These are phyloP conservation scores for Friedmanniomyces endolithicus DNA, from an alignment of 495 filamentous ascomycete genomes.

Conservation along the genomic window DNA sequence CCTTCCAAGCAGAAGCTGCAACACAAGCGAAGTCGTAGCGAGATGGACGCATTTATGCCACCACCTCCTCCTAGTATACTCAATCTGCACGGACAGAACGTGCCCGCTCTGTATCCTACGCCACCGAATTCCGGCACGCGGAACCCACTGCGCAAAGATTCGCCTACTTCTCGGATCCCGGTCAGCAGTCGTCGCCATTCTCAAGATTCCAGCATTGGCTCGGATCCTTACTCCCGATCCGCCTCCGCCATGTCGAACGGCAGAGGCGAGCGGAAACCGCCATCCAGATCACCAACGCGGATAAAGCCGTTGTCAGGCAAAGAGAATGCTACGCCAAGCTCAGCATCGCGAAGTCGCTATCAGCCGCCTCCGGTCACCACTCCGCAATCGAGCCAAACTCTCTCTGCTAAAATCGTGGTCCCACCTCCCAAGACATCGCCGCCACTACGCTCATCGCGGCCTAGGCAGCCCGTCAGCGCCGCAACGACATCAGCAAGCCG, in stretches of 20 bases:
- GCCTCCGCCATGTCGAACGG: slow-evolving; percentile 32
- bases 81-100: slow-evolving; percentile 1
- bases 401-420: slow-evolving; percentile 55
- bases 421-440: slow-evolving; percentile 55
- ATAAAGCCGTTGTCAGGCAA: background rate
- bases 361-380: slow-evolving; percentile 11
- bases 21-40: slow-evolving; percentile 22
- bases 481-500: slow-evolving; percentile 56
- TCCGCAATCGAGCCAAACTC: slow-evolving; percentile 31
- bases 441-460: slow-evolving; percentile 67
- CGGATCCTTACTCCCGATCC: slow-evolving; percentile 34
- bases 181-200: slow-evolving; percentile 39
- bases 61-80: slow-evolving; percentile 16
- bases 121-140: slow-evolving; percentile 20
- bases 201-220: slow-evolving; percentile 35
- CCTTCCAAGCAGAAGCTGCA: slow-evolving; percentile 4
- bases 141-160: slow-evolving; percentile 27
- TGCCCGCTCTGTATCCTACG: slow-evolving; percentile 8
- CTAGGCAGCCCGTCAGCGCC: slow-evolving; percentile 64
- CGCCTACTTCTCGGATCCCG: slow-evolving; percentile 48
- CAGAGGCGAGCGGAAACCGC: background rate
- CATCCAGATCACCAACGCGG: slow-evolving; percentile 15
- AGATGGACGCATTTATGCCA: slow-evolving; percentile 11
- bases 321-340: slow-evolving; percentile 8
- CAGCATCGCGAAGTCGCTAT: slow-evolving; percentile 15